Base-by-base conservation (phyloP, 129 eudicot genomes). In the Artemisia argyi region DNA sequence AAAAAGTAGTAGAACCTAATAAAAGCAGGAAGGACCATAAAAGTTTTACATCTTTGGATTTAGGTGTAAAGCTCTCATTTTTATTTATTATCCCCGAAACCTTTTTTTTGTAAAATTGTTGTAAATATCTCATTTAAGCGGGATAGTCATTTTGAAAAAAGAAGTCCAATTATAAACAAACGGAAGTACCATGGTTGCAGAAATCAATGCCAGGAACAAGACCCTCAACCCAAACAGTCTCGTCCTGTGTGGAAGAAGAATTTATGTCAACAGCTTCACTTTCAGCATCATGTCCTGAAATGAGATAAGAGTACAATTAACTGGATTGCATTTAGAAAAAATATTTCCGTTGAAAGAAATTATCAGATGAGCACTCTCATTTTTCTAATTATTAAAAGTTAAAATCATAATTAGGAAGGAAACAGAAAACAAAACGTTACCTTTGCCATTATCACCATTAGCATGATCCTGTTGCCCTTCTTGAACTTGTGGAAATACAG, bases 181-280 rank as follows among this genome's bases (percentile, higher is more conserved):
- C 11, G 15, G 48, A 63, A 64, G 65, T 87, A 93, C 98, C 98
- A 71, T 94, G 98, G 85, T 94, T 94, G 89, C 98, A 94, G 73
- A 94, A 94, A 69, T 94, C 98, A 75, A 94, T 94, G 72, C 96
- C 98, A 17, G 98, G 98, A 50, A 94, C 96, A 69, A 94, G 97
- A 69, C 98, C 98, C 79, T 94, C 98, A 12, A 94, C 96, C 91
- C 96, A 90, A 55, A 87, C 71, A 57, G 87, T 84, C 56, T 85
- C 97, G 70, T 64, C 92, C 73, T 77, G 85, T 65, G 20, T 42
- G 4, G 83, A 65, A 76, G 79, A 69, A 64, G 85, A 56, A 46
- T 73, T 30, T 35, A 59, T 48, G 49, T 76, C 86, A 75, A 66
- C 53, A 35, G 59, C 79, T 54, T 82, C 79, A 59, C 68, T 67